These are phyloP conservation scores for Leishmania aethiopica DNA, from an alignment of 208 protist genomes.

Conservation along the genomic window DNA sequence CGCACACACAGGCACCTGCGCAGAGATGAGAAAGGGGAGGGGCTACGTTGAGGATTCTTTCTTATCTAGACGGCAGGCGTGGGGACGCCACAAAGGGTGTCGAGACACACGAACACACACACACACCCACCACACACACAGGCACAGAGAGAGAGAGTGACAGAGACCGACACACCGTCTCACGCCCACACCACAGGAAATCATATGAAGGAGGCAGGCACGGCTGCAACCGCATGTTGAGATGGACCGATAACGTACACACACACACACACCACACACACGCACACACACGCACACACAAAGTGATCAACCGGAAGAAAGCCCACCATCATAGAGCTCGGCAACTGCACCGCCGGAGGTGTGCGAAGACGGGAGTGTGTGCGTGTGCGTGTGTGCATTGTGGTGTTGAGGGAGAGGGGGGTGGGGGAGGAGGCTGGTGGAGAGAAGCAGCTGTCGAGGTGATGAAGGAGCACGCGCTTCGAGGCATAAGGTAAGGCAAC, in stretches of 20 bases:
- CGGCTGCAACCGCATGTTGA: background rate
- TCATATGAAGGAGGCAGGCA: background rate
- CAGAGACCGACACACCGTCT: background rate
- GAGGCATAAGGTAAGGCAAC: background rate
- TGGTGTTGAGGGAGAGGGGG: background rate
- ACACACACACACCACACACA: background rate
- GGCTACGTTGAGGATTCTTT: background rate
- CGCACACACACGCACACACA: too few relatives aligned
- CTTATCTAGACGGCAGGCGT: background rate
- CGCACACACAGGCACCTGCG: background rate
- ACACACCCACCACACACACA: background rate
- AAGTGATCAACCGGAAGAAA: background rate
- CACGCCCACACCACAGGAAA: background rate
- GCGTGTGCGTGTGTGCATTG: background rate
- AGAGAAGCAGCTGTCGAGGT: background rate
- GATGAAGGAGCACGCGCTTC: background rate
- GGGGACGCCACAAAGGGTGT: background rate
- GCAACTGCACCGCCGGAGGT: background rate
- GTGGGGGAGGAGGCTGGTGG: background rate
- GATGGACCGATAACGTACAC: background rate
- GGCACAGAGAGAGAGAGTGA: background rate
- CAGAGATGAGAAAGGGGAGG: background rate
- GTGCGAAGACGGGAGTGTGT: background rate
- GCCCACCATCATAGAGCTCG: background rate
- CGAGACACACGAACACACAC: background rate